phyloP scores from a whole-genome alignment of 495 filamentous ascomycete genomes.

The Neurospora hispaniola region DNA sequence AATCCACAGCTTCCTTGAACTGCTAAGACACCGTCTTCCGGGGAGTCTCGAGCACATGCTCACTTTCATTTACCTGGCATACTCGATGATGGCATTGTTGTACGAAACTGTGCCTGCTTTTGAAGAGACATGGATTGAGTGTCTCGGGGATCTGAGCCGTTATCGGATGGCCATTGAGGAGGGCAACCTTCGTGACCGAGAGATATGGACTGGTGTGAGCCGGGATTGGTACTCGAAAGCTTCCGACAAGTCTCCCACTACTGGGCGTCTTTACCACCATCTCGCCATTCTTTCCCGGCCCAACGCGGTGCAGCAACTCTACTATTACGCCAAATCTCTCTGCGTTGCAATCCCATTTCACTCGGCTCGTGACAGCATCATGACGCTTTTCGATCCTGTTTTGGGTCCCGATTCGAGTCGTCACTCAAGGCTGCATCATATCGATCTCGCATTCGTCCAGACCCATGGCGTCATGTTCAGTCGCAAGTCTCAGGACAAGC shows the following conservation, averaged over 20 bases:
- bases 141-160: constrained; percentile 63
- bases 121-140: constrained; percentile 85
- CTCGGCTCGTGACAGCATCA: constrained; percentile 57
- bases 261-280: constrained; percentile 76
- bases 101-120: constrained; percentile 68
- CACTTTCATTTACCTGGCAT: constrained; percentile 70
- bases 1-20: constrained; percentile 64
- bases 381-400: constrained; percentile 62
- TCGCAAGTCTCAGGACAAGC: constrained; percentile 34
- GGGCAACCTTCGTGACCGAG: constrained; percentile 56
- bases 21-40: constrained; percentile 59
- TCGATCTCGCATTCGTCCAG: constrained; percentile 48
- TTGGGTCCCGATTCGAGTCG: constrained; percentile 26
- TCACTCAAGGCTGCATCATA: constrained; percentile 8
- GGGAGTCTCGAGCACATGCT: constrained; percentile 68
- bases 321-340: constrained; percentile 50
- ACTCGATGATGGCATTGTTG: constrained; percentile 69
- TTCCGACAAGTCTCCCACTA: constrained; percentile 55
- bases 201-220: constrained; percentile 68
- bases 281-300: constrained; percentile 71
- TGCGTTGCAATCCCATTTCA: constrained; percentile 46
- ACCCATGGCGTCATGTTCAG: constrained; percentile 59
- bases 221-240: constrained; percentile 75
- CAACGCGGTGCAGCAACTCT: constrained; percentile 62
- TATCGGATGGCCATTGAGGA: constrained; percentile 70